Evolutionary conservation across 2,329 filamentous ascomycete genomes (phyloP).

Genomic region (Alternaria metachromatica): DNA sequence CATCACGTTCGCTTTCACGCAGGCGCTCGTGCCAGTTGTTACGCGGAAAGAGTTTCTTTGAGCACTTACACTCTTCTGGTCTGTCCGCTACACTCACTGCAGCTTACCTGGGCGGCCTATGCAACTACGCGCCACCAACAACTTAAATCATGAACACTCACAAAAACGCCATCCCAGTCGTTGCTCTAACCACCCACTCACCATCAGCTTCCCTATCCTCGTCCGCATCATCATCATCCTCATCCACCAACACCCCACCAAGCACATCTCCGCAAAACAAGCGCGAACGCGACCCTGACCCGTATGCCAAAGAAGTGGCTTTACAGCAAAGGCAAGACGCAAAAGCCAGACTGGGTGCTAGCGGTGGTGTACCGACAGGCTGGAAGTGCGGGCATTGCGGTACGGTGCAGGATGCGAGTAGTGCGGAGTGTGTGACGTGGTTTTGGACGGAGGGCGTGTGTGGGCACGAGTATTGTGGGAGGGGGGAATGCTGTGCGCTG

Average conservation of each 20-base stretch:
- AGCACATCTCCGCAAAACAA: too few species aligned
- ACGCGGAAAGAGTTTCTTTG: not conserved
- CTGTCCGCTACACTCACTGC: not conserved
- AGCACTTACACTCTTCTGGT: not conserved
- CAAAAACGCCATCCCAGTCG: not conserved
- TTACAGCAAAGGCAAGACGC: not conserved
- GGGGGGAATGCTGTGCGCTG: not conserved
- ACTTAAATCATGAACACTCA: too few species aligned
- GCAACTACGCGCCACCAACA: too few species aligned
- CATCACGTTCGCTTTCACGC: not conserved
- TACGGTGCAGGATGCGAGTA: not conserved
- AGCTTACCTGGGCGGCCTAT: not conserved
- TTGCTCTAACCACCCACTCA: rapidly evolving
- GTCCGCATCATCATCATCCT: not conserved
- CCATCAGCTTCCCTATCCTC: not conserved
- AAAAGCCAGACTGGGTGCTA: rapidly evolving
- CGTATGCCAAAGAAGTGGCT: rapidly evolving
- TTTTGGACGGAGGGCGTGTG: not conserved
- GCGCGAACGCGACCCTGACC: not conserved
- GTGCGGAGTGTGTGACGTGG: not conserved
- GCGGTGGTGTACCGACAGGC: not conserved
- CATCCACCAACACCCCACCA: not conserved
- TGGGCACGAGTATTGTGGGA: not conserved
- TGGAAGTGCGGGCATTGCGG: not conserved
- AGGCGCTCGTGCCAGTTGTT: not conserved